Evolutionary conservation across 78 protist species (phyloP), one percentile per base, ranked within the genome.

Genomic region (Diacronema lutheri): DNA sequence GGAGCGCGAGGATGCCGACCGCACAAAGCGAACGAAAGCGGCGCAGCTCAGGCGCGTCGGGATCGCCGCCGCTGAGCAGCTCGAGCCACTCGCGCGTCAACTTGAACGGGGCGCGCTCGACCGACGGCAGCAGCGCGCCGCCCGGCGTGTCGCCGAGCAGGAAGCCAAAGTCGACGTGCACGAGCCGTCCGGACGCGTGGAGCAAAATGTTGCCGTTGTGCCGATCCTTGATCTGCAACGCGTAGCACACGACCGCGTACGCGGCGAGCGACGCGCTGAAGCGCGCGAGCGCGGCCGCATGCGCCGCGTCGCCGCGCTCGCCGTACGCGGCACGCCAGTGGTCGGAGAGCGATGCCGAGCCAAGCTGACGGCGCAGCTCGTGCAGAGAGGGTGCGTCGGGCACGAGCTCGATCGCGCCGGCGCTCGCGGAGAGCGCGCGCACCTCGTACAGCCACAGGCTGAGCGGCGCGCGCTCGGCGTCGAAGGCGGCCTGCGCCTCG

Each of bases 191-290:
- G 21, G 35, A 29, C 31, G 46, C 29, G 46, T 35, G 14, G 76
- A 68, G 76, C 9, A 68, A 50, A 12, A 68, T 33, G 50, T 68
- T 68, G n/a, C 76, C 76, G 46, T 68, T 68, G 76, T 68, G 76
- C 50, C 76, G 4, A n/a, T 68, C 76, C 46, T 68, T 68, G 46
- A 68, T 16, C 26, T 25, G 40, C 40, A 68, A 50, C 26, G 37
- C n/a, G 76, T 37, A 68, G 31, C 46, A 25, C n/a, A 10, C 76
- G 33, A 68, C 31, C 13, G 76, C 35, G 50, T 33, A 14, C 16
- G 76, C 76, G 76, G 76, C 76, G 46, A 68, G 76, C 40, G 76
- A 68, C n/a, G n/a, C 2, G 25, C 9, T 31, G 31, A 68, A 68
- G 29, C 5, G 4, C 6, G 7, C 61, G 6, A 56, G 6, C 25